Evolutionary conservation across 495 filamentous ascomycete genomes (phyloP).

Genomic region (Aspergillus kassunensis): DNA sequence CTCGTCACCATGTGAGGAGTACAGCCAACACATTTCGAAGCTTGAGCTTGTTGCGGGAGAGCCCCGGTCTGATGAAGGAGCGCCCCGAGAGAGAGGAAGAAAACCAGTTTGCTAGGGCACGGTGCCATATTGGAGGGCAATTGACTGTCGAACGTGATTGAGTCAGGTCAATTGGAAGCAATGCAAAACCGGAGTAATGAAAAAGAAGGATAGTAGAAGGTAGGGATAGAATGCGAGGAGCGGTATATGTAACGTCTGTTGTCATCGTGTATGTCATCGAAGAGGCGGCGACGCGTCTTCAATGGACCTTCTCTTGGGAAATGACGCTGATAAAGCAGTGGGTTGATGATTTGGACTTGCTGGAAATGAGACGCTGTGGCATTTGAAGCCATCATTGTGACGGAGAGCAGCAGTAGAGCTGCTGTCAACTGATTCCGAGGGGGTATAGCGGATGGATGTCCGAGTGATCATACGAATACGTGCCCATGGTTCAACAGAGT

Average conservation of each 20-base stretch:
- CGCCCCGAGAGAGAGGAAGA: conserved; percentile 2
- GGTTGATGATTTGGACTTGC: neutral
- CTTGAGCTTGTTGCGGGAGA: neutral
- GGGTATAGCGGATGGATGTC: neutral
- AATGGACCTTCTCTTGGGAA: neutral
- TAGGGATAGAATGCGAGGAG: neutral
- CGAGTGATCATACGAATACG: neutral
- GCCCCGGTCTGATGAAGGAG: conserved; percentile 7
- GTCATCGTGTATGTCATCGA: neutral
- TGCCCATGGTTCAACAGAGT: neutral
- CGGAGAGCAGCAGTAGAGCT: neutral
- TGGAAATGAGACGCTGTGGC: conserved; percentile 4
- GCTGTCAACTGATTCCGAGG: neutral
- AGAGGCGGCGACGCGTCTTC: neutral
- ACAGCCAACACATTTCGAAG: neutral
- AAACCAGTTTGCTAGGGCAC: conserved; percentile 1
- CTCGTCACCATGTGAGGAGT: conserved; percentile 5
- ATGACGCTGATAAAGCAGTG: neutral
- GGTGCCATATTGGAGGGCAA: conserved; percentile 1
- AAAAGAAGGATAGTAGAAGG: neutral
- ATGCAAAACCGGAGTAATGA: neutral
- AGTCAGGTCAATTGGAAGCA: neutral
- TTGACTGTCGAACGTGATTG: neutral
- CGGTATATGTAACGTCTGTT: conserved; percentile 6
- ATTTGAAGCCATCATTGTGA: conserved; percentile 3